Evolutionary conservation across 2,329 filamentous ascomycete genomes (phyloP).

Genomic region (Aphanoascus verrucosus): DNA sequence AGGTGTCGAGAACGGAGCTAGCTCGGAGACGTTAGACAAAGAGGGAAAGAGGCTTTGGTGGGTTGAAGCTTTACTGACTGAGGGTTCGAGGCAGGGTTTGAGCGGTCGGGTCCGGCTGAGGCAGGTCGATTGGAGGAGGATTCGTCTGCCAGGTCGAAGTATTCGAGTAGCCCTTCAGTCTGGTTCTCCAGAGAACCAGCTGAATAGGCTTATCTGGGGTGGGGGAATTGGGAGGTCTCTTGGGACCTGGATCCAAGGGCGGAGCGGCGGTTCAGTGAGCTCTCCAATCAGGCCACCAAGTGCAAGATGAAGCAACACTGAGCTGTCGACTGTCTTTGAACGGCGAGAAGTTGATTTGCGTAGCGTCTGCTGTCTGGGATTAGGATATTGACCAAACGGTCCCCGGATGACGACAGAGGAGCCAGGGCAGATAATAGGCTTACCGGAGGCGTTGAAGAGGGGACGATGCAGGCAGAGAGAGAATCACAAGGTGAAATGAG

Average conservation of each 20-base stretch:
- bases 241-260: background rate
- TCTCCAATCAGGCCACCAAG: background rate
- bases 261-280: background rate
- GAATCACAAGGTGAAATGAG: background rate
- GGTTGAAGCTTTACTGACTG: slow-evolving; percentile 36
- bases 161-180: slow-evolving; percentile 36
- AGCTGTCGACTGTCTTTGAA: background rate
- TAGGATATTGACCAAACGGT: background rate
- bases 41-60: slow-evolving; percentile 24
- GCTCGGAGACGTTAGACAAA: slow-evolving; percentile 10
- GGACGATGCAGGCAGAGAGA: background rate
- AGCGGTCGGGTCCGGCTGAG: slow-evolving; percentile 58
- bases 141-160: slow-evolving; percentile 65
- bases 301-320: background rate
- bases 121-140: slow-evolving; percentile 45
- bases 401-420: slow-evolving; percentile 6
- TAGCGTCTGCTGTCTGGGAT: background rate
- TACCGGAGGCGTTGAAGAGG: background rate
- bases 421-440: background rate
- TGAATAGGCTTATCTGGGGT: slow-evolving; percentile 28
- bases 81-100: slow-evolving; percentile 47
- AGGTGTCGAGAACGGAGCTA: slow-evolving; percentile 2
- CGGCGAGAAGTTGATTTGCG: background rate
- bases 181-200: slow-evolving; percentile 38
- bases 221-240: background rate